Base-by-base conservation (phyloP, 2,329 filamentous ascomycete genomes). In the Microcyclosporella mali region DNA sequence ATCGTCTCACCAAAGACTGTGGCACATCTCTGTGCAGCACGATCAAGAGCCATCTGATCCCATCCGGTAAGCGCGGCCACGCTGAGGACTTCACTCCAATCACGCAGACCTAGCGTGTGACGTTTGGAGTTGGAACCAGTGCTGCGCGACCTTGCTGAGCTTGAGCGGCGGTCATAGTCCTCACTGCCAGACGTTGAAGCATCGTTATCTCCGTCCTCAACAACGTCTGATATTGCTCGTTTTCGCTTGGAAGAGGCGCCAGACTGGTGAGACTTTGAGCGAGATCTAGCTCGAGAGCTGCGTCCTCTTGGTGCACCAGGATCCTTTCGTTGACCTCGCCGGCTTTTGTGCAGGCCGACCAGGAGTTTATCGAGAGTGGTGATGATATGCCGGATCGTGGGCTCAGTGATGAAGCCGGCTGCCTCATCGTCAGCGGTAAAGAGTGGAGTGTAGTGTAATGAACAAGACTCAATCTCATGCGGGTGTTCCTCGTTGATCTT, bases 1-100 rank as follows among this genome's bases (percentile, higher is more conserved):
- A 92, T 88, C 17, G 75, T 70, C 64, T 92, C 78, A 0, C 74
- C 76, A 55, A 95, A 95, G 0, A 95, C 68, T 34, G 77, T 70
- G 2, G 84, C 78, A 57, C 89, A 97, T 37, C 90, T 77, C 57
- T 81, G 73, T 2, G 84, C 77, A 0, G 88, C 77, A 21, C 85
- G 77, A 40, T 80, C 75, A 10, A 95, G 66, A 1, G 81, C 83
- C 1, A 69, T 63, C 0, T 71, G 64, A 1, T 84, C 70, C 65
- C 88, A 89, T 0, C 85, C 87, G 2, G 77, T 77, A 37, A 94
- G 67, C 0, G 85, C 76, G 2, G 90, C 90, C 1, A 88, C 73
- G 0, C 85, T 85, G 19, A 95, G 67, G 1, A 95, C 77, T 52
- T 94, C 86, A 52, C 81, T 84, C 90, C 90, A 97, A 66, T 94